Conservation (phyloP, 768 basidiomycete genomes). For the Rossbeevera mucosa region DNA sequence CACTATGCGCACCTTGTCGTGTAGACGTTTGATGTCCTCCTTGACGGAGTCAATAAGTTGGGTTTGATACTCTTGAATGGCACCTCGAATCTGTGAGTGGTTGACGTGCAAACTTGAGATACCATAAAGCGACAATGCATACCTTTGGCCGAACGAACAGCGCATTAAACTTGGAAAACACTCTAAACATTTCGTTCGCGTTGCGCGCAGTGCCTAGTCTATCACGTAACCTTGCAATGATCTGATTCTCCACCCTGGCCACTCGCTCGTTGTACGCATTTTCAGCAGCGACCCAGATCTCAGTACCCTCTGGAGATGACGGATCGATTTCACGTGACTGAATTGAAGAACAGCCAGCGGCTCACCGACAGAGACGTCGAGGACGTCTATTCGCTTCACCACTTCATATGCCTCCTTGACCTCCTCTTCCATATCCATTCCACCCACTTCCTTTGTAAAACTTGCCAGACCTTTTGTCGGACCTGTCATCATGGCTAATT, state of each 20-base stretch:
- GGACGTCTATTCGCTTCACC: conserved; percentile 93
- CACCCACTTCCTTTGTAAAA: conserved; percentile 71
- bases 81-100: conserved; percentile 75
- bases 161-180: conserved; percentile 98
- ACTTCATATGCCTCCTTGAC: conserved; percentile 95
- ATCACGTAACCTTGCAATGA: conserved; percentile 89
- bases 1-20: conserved; percentile 65
- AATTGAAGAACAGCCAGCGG: background rate
- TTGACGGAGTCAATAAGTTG: conserved; percentile 98
- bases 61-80: conserved; percentile 98
- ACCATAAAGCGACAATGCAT: conserved; percentile 6
- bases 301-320: conserved; percentile 72
- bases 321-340: background rate
- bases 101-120: background rate
- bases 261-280: conserved; percentile 98
- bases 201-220: conserved; percentile 92
- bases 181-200: conserved; percentile 99
- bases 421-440: conserved; percentile 98
- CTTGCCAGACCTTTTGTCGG: conserved; percentile 83
- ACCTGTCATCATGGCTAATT: conserved; percentile 94
- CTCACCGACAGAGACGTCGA: conserved; percentile 89
- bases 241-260: conserved; percentile 96
- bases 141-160: conserved; percentile 96
- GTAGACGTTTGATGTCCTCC: conserved; percentile 92
- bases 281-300: conserved; percentile 97